Conservation (phyloP, 495 filamentous ascomycete species). For the Talaromyces borbonicus region DNA sequence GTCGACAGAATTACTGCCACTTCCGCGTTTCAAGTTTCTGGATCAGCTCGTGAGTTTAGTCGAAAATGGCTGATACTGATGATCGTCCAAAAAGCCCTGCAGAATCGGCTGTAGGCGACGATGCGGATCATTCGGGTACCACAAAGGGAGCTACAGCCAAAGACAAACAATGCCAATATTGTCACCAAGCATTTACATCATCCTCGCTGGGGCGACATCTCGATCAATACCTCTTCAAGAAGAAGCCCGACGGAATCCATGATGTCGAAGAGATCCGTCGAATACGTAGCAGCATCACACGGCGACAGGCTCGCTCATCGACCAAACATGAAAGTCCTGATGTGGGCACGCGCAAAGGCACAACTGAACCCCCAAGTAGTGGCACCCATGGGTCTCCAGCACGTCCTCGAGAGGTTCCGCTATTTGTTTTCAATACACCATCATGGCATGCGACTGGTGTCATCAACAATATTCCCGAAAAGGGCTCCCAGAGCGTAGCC, state of each 20-base stretch:
- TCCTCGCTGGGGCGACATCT: conserved; percentile 89
- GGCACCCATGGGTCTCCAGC: conserved; percentile 15
- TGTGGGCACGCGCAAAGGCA: conserved; percentile 18
- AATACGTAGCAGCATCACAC: conserved; percentile 71
- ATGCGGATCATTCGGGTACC: conserved; percentile 19
- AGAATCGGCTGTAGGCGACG: conserved; percentile 37
- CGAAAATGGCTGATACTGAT: conserved; percentile 1
- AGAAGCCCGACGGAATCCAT: conserved; percentile 82
- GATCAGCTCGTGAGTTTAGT: too few species aligned
- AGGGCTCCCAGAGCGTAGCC: conserved; percentile 27
- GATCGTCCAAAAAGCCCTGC: conserved; percentile 25
- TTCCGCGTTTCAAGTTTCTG: neutral
- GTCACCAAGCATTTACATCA: conserved; percentile 75
- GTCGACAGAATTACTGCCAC: too few species aligned
- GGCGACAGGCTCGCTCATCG: conserved; percentile 61
- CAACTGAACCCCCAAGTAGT: conserved; percentile 16
- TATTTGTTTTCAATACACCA: conserved; percentile 47
- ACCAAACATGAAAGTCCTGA: conserved; percentile 46
- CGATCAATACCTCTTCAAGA: conserved; percentile 80
- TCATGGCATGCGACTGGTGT: conserved; percentile 76
- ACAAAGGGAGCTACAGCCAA: conserved; percentile 45
- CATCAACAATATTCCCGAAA: conserved; percentile 61
- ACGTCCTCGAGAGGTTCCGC: conserved; percentile 30
- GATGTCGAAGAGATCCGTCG: conserved; percentile 78
- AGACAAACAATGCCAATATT: conserved; percentile 79